Evolutionary conservation across 2,329 filamentous ascomycete genomes (phyloP).

Genomic region (Neopestalotiopsis clavispora): DNA sequence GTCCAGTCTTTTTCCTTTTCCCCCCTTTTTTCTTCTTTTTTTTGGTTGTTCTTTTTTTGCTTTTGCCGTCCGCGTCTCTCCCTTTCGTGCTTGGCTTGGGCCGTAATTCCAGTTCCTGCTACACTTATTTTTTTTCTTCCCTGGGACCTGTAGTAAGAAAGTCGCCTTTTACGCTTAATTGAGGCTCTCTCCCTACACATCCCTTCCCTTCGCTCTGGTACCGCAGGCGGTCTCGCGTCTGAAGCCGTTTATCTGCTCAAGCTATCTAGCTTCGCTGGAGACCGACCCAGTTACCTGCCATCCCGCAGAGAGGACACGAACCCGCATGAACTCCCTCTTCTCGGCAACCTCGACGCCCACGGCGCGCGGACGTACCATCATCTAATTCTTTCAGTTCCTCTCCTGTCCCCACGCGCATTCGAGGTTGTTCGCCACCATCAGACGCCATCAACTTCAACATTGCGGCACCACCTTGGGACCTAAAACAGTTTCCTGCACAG

Average conservation of each 20-base stretch:
- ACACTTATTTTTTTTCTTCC: not conserved
- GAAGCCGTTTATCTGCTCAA: not conserved
- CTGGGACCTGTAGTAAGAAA: constrained; percentile 2
- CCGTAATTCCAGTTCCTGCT: constrained; percentile 11
- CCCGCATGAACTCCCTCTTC: constrained; percentile 30
- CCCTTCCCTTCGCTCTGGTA: constrained; percentile 13
- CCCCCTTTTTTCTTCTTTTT: not conserved
- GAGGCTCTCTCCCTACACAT: constrained; percentile 7
- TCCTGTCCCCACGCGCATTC: constrained; percentile 12
- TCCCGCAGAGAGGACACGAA: constrained; percentile 23
- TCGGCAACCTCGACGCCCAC: constrained; percentile 35
- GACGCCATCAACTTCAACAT: constrained; percentile 10
- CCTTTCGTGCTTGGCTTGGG: constrained; percentile 7
- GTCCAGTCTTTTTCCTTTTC: constrained; percentile 14
- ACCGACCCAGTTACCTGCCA: constrained; percentile 21
- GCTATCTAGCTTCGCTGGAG: constrained; percentile 3
- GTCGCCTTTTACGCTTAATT: constrained; percentile 13
- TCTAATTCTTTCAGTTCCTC: constrained; percentile 17
- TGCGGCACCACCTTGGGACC: constrained; percentile 12
- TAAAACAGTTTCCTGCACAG: constrained; percentile 22
- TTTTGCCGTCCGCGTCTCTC: not conserved
- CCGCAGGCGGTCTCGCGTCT: constrained; percentile 18
- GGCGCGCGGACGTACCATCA: constrained; percentile 32
- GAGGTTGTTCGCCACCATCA: constrained; percentile 13
- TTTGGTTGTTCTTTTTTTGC: constrained; percentile 10